phyloP scores from a whole-genome alignment of 192 early-diverging fungal species.

The Umbelopsis sp. region DNA sequence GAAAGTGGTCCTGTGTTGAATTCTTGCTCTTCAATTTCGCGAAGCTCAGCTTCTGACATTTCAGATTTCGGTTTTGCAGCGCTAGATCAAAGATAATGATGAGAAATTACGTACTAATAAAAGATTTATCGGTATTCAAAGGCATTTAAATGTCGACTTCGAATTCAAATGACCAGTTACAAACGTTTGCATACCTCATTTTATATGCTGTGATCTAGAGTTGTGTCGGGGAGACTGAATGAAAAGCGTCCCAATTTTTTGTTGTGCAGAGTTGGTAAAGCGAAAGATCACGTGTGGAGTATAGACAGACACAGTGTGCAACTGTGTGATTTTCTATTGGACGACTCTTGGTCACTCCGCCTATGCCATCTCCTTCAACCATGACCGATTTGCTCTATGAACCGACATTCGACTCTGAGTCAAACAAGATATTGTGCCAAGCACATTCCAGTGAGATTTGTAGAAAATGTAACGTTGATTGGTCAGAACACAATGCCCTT shows the following conservation, averaged over 20 bases:
- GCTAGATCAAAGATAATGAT: conserved; percentile 8
- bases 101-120: not conserved
- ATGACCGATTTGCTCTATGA: conserved; percentile 17
- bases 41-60: conserved; percentile 92
- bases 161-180: no score
- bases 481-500: conserved; percentile 66
- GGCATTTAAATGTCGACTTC: no score
- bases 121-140: no score
- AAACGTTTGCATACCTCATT: not conserved
- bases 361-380: not conserved
- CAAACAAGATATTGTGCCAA: conserved; percentile 64
- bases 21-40: conserved; percentile 88
- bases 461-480: conserved; percentile 62
- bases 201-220: conserved; percentile 1
- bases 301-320: no score
- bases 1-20: conserved; percentile 98
- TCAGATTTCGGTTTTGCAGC: conserved; percentile 54
- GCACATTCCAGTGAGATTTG: conserved; percentile 67
- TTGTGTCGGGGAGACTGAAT: not conserved
- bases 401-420: conserved; percentile 26
- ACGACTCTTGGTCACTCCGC: no score
- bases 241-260: not conserved
- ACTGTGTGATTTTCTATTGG: no score
- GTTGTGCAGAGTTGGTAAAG: not conserved
- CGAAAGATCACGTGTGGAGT: not conserved